phyloP scores from a whole-genome alignment of 2,329 filamentous ascomycete genomes.

The Phaeosphaeria sp. region DNA sequence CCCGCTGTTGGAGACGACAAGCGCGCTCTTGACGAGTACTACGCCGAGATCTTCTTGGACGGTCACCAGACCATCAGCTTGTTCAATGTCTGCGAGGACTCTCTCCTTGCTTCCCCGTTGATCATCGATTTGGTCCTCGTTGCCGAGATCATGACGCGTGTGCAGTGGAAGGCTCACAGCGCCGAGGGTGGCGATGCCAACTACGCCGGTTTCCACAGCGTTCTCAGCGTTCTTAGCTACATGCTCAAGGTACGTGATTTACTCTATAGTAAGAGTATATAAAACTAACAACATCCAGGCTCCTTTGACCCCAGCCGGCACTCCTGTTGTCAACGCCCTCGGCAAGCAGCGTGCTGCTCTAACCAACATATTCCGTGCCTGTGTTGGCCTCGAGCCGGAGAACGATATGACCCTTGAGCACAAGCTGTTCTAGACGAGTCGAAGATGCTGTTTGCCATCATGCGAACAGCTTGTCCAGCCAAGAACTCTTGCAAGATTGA shows the following conservation, averaged over 20 bases:
- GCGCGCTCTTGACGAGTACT: slow-evolving; percentile 98
- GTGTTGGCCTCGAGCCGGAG: slow-evolving; percentile 94
- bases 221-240: slow-evolving; percentile 96
- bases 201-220: slow-evolving; percentile 94
- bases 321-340: slow-evolving; percentile 92
- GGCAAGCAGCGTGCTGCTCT: slow-evolving; percentile 94
- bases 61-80: slow-evolving; percentile 98
- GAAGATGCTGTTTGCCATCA: background rate
- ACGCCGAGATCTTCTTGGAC: slow-evolving; percentile 97
- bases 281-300: slow-evolving; percentile 62
- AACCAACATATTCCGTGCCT: slow-evolving; percentile 98
- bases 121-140: slow-evolving; percentile 96
- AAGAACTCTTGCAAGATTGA: background rate
- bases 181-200: slow-evolving; percentile 64
- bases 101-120: slow-evolving; percentile 89
- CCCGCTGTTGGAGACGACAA: slow-evolving; percentile 98
- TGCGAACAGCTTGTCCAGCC: background rate
- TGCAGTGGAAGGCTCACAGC: slow-evolving; percentile 78
- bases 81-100: slow-evolving; percentile 99
- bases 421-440: slow-evolving; percentile 74
- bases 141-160: slow-evolving; percentile 97
- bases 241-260: slow-evolving; percentile 75
- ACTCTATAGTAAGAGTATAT: slow-evolving; percentile 6
- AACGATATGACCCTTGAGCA: slow-evolving; percentile 99
- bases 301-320: slow-evolving; percentile 89